phyloP scores from a whole-genome alignment of 345 rosid species.

The Eucalyptus tenuipes region DNA sequence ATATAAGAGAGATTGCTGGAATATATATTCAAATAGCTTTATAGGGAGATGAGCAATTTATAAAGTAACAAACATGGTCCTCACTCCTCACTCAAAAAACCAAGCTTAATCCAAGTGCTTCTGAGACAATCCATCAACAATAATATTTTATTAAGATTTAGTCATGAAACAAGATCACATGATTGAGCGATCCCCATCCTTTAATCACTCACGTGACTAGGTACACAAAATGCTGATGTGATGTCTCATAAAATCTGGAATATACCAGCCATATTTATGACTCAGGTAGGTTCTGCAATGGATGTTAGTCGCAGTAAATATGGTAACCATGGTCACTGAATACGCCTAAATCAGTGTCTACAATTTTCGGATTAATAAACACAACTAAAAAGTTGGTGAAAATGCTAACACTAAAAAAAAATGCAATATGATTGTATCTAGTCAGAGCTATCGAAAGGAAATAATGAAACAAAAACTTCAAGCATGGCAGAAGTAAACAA shows the following conservation, averaged over 20 bases:
- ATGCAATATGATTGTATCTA: not conserved
- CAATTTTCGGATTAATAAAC: not conserved
- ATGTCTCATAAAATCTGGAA: not conserved
- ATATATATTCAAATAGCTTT: not conserved
- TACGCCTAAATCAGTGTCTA: not conserved
- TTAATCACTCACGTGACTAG: not conserved
- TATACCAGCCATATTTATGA: not conserved
- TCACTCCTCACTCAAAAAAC: not conserved
- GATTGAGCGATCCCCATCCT: not conserved
- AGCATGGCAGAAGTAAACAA: not conserved
- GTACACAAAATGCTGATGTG: not conserved
- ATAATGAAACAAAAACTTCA: not conserved
- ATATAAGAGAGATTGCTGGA: not conserved
- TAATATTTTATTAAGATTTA: not conserved
- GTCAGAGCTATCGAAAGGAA: not conserved
- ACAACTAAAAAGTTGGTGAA: not conserved
- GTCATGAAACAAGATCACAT: not conserved
- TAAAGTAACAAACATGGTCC: not conserved
- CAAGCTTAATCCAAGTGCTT: not conserved
- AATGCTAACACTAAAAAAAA: not conserved
- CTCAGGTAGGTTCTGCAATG: not conserved
- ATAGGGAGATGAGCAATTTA: not conserved
- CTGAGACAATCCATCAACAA: not conserved
- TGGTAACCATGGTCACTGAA: not conserved
- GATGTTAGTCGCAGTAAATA: not conserved